These are phyloP conservation scores for Aspergillus pseudoglaucus DNA, from an alignment of 2,329 filamentous ascomycete species.

Conservation along the genomic window DNA sequence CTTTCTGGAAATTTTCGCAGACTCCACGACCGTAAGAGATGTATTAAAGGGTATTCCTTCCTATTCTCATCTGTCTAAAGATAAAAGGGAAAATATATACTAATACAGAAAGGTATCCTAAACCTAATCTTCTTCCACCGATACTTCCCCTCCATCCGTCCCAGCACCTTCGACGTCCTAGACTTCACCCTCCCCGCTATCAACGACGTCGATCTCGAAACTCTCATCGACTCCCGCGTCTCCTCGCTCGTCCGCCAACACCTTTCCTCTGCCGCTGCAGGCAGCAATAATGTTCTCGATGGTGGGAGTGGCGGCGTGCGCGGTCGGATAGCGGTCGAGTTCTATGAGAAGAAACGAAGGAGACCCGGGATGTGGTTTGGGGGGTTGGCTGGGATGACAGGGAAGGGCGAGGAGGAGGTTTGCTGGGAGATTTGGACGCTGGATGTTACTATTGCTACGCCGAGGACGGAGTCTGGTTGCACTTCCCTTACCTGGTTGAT, in stretches of 20 bases:
- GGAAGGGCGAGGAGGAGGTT: conserved; percentile 87
- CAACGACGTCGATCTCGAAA: conserved; percentile 83
- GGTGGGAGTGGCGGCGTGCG: conserved; percentile 53
- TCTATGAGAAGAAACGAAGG: conserved; percentile 84
- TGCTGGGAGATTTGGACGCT: conserved; percentile 97
- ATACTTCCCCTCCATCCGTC: conserved; percentile 82
- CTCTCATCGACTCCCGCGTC: conserved; percentile 83
- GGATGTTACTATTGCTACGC: conserved; percentile 86
- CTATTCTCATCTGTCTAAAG: background rate
- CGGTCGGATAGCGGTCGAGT: conserved; percentile 78
- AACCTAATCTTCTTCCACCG: conserved; percentile 99
- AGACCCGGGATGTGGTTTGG: conserved; percentile 68
- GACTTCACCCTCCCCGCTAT: conserved; percentile 86
- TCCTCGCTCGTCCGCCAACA: conserved; percentile 70
- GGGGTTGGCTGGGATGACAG: conserved; percentile 56
- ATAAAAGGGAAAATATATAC: background rate
- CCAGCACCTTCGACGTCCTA: conserved; percentile 79
- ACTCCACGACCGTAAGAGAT: conserved; percentile 82
- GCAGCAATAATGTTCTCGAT: conserved; percentile 28
- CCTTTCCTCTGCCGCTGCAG: conserved; percentile 56
- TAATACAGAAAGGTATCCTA: conserved; percentile 60
- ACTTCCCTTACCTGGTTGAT: too few species aligned
- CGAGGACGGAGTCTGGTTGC: conserved; percentile 75
- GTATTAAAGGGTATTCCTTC: conserved; percentile 72
- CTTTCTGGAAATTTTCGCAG: conserved; percentile 87